phyloP scores from a whole-genome alignment of 2,329 filamentous ascomycete genomes.

The Lasiodiplodia theobromae region DNA sequence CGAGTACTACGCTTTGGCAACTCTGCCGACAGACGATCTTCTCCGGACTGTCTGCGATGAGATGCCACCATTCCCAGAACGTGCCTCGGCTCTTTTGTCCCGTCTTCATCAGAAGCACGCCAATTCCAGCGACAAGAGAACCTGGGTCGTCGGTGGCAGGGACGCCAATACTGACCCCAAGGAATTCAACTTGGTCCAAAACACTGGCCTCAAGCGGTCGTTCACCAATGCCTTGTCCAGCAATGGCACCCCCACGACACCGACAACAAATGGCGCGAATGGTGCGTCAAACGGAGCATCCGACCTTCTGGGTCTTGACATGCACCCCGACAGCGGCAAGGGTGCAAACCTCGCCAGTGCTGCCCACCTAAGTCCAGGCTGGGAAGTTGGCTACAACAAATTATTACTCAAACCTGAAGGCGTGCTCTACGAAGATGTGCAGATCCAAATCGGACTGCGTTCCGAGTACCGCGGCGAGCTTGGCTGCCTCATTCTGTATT shows the following conservation, averaged over 20 bases:
- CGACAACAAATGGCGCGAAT: constrained; percentile 51
- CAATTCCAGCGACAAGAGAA: constrained; percentile 91
- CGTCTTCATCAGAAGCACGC: constrained; percentile 93
- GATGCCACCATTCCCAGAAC: constrained; percentile 97
- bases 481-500: constrained; percentile 94
- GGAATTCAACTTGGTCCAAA: constrained; percentile 82
- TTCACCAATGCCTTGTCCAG: constrained; percentile 68
- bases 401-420: constrained; percentile 83
- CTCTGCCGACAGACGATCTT: constrained; percentile 86
- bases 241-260: constrained; percentile 40
- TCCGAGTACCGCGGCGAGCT: constrained; percentile 96
- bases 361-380: constrained; percentile 90
- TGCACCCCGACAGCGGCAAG: constrained; percentile 67
- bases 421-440: constrained; percentile 91
- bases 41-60: constrained; percentile 95
- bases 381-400: constrained; percentile 88
- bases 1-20: constrained; percentile 89
- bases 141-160: constrained; percentile 97
- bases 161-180: constrained; percentile 84
- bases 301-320: constrained; percentile 84
- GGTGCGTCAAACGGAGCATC: constrained; percentile 57
- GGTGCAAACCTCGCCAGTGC: constrained; percentile 85
- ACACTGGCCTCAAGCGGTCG: constrained; percentile 81
- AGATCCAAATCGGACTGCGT: constrained; percentile 89
- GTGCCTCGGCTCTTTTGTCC: constrained; percentile 89